Base-by-base conservation (phyloP, 208 protist genomes). In the Wallacemonas sp. region DNA sequence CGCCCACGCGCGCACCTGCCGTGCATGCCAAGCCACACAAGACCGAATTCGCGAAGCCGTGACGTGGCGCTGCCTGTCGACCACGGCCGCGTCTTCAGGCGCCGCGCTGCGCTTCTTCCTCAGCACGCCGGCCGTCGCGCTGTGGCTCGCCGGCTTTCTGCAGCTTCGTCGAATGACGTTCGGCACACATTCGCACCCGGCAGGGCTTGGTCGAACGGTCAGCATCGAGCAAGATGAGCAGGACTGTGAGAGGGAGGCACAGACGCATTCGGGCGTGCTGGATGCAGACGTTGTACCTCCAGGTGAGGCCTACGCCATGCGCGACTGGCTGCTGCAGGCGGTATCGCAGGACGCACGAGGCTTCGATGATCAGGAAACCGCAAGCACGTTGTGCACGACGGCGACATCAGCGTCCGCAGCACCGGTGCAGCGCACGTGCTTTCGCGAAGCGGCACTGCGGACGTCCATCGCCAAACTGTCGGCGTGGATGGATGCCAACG, bases 241-340 rank as follows among this genome's bases (percentile, higher is more conserved):
- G 12, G 50, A 57, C 30, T 0, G 50, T 22, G 24, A 6, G 4
- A 34, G 32, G 15, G 50, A 57, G 22, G 32, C 5, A 0, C 15
- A 42, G 21, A 37, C 26, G n/a, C 41, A 34, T 3, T 12, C 29
- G 6, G 39, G n/a, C 8, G 41, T 52, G 37, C 1, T 46, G 3
- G 61, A 38, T 27, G 44, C 29, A 21, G 78, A 84, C 38, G 50
- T 54, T 9, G 42, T 84, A 44, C 69, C 65, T 37, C 64, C 66
- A 17, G 66, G 70, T 1, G 78, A 84, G 67, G 78, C 63, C 37
- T 80, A 73, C 60, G 59, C 75, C 26, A 66, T 84, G 1, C 72
- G 78, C 10, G 78, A 84, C 48, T 80, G 73, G 78, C 73, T 84
- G 15, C 39, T 58, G 6, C 45, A 42, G 13, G 63, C 70, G 17